phyloP scores from a whole-genome alignment of 257 asterid species.

The Scutellaria minor region DNA sequence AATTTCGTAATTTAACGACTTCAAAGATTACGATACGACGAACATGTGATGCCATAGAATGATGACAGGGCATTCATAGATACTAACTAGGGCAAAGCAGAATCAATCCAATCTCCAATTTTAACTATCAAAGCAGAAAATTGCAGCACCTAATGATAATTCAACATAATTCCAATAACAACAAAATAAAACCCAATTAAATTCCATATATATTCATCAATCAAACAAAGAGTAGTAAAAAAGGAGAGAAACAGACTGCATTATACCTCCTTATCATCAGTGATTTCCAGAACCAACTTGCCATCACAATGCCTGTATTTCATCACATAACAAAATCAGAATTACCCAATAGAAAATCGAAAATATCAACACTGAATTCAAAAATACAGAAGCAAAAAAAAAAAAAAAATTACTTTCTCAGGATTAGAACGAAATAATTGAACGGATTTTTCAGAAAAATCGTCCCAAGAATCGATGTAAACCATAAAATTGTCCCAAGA shows the following conservation, averaged over 20 bases:
- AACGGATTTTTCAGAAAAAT: conserved; percentile 65
- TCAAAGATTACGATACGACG: no score
- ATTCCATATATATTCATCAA: conserved; percentile 12
- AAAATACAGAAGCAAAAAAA: not conserved
- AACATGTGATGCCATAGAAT: not conserved
- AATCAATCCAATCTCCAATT: not conserved
- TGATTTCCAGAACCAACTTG: conserved; percentile 75
- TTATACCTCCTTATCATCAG: conserved; percentile 67
- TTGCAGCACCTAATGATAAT: no score
- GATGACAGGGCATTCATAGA: not conserved
- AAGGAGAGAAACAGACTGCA: not conserved
- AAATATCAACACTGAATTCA: not conserved
- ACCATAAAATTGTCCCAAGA: conserved; percentile 86
- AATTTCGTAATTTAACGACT: not conserved
- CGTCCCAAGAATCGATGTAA: conserved; percentile 76
- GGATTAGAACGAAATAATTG: conserved; percentile 69
- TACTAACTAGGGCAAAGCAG: not conserved
- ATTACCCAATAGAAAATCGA: not conserved
- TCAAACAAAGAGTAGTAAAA: not conserved
- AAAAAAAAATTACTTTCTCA: conserved; percentile 46
- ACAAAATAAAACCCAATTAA: not conserved
- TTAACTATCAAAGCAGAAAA: no score
- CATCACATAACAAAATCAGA: conserved; percentile 58
- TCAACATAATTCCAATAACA: not conserved
- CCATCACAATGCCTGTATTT: conserved; percentile 79